Base-by-base conservation (phyloP, 306 rosid genomes). In the Vicia villosa region DNA sequence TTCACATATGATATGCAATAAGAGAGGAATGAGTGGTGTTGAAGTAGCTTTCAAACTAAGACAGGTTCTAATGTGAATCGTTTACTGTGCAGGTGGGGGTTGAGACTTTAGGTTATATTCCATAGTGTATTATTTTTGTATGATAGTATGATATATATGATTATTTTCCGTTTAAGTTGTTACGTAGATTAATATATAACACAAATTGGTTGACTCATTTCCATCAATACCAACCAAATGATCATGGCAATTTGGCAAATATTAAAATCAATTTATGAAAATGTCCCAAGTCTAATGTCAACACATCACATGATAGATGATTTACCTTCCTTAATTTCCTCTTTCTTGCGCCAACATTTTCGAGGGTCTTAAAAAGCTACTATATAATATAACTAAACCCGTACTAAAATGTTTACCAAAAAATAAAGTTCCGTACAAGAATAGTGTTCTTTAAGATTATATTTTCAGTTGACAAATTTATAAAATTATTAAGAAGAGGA, bases 261-360 rank as follows among this genome's bases (percentile, higher is more conserved):
- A 51, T 19, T 67, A 41, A 62, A 72, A 69, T 46, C 12, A 20
- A 49, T 63, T 73, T 55, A 73, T 19, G 37, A 65, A 68, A 77
- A 74, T 37, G 61, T 75, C 42, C 83, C 81, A 70, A 81, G 77
- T 42, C 73, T 71, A 55, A 55, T 10, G 56, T 16, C 59, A 52
- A 52, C 72, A 10, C 24, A 66, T 79, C 92, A 81, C 86, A 74
- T 89, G 86, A 63, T 69, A 65, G 78, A 54, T 69, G 66, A 55
- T 72, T 54, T 47, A n/a, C 30, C 32, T 10, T 71, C 52, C 47
- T 75, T 75, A 64, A 40, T 37, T 37, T 59, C 68, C 69, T 60
- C 15, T 21, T 42, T 43, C n/a, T 69, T 74, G 68, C 22, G 76
- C 56, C 49, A 63, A 62, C 68, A 8, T 63, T 62, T 58, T 52